Base-by-base conservation (phyloP, 2,329 filamentous ascomycete genomes). In the Acrocalymma vagum region DNA sequence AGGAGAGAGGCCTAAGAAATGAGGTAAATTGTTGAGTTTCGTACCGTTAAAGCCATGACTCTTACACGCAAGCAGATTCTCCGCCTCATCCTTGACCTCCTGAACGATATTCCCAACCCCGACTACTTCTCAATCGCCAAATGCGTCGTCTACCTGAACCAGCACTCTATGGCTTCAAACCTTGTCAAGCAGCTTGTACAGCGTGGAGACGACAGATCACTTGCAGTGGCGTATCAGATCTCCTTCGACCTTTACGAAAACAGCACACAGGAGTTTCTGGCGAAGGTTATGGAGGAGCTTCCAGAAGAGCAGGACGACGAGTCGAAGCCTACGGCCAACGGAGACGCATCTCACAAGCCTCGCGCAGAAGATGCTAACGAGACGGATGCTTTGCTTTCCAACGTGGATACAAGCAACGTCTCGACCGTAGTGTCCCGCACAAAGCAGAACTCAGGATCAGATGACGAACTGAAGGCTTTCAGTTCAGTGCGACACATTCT, bases 241-340 rank as follows among this genome's bases (percentile, higher is more conserved):
- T 94, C 93, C 2, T 99, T 99, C 62, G 94, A 99, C 63, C 80
- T 99, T 5, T 97, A 96, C 71, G 94, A 99, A 73, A 99, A 99
- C 64, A 94, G 94, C 55, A 97, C 94, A 0, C 94, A 99, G 62
- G 94, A 97, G 67, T 99, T 99, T 60, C 73, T 99, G 16, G 85
- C 86, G 55, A 96, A 94, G 72, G 89, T 99, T 29, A 86, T 93
- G 62, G 84, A 88, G 43, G 85, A 89, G 29, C 77, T 97, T 21
- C 89, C 91, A 0, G 73, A 75, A 22, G 69, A 74, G 42, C 66
- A 78, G 38, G 76, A 80, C 25, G 75, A 79, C 18, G 74, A 79
- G n/a, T 43, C 47, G 17, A 58, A 58, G 27, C 43, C 68, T 8
- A 55, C 63, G 10, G 62, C 63, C 15, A 76, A 75, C 29, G 74